Percentiles rank a stretch among this genome's conserved stretches.
These are phyloP conservation scores for Mallotus repandus DNA, from an alignment of 441 rosid genomes.

Conservation along the genomic window DNA sequence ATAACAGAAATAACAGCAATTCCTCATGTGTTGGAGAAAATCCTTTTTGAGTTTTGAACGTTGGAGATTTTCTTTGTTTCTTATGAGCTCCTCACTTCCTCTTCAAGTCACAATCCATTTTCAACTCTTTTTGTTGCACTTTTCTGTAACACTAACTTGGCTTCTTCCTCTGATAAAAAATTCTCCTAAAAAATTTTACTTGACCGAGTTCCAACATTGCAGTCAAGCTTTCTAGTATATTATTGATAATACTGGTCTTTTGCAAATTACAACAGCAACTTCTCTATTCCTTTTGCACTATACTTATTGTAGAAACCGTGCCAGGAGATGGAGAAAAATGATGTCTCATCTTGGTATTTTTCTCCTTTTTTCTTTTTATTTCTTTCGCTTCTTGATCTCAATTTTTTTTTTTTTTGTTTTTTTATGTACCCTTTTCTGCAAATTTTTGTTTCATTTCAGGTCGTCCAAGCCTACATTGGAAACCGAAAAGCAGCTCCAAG, in stretches of 20 bases:
- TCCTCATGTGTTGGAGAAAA: conserved; percentile 16
- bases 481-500: conserved; percentile 38
- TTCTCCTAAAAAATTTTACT: too few relatives aligned
- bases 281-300: not conserved
- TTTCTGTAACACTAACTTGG: not conserved
- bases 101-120: not conserved
- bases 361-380: not conserved
- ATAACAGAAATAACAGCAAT: conserved; percentile 13
- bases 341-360: conserved; percentile 29
- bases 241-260: not conserved
- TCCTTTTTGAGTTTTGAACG: conserved; percentile 20
- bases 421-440: not conserved
- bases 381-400: not conserved
- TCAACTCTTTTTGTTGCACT: not conserved
- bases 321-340: conserved; percentile 37
- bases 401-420: not conserved
- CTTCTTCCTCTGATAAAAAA: not conserved
- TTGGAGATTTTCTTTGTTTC: conserved; percentile 22
- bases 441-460: conserved; percentile 34
- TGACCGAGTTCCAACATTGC: not conserved
- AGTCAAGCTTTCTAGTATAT: not conserved
- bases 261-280: not conserved
- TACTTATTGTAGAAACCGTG: not conserved
- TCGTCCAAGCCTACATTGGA: conserved; percentile 31
- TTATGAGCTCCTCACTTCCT: not conserved